Evolutionary conservation across 108 stramenopile genomes (phyloP), one percentile per base, ranked within the genome.

Genomic region (Pseudonitzschia multistriata): DNA sequence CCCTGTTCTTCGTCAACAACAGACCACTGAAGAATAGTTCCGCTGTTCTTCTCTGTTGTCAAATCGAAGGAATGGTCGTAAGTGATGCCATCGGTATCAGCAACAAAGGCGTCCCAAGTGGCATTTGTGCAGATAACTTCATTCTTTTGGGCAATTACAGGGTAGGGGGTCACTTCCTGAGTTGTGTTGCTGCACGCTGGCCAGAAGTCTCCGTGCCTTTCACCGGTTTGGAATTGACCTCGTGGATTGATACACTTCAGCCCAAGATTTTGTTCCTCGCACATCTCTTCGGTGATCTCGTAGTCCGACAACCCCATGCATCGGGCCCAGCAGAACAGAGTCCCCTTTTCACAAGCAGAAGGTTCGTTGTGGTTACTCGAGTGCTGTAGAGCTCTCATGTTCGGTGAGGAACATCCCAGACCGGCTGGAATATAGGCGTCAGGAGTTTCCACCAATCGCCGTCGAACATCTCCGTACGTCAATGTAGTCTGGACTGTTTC

Each of bases 301-400:
- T 67, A 70, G 3, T 88, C 87, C 19, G 69, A 53, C 13, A 86
- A 65, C 45, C 69, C 34, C 83, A 85, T 81, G 79, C 94, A 95
- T n/a, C 79, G 73, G 48, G 84, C 85, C 94, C 94, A 95, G 74
- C 94, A 95, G 61, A 37, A 83, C 25, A 63, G 79, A 30, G 15
- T 31, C 49, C 80, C 76, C 37, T 79, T 78, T 28, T 85, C 80
- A 72, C 93, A 94, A 22, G 71, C 33, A 22, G 55, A n/a, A 11
- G 54, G 13, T 24, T 55, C 54, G 13, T 27, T 56, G 1, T 45
- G 42, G 8, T 13, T 10, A 0, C 45, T 72, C 21, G 70, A 40
- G 5, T 85, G 79, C 56, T 81, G 45, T 31, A 81, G 83, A 28
- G 83, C 73, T 27, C 63, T 28, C 56, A 59, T 53, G 22, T 67